Base-by-base conservation (phyloP, 176 grass and related monocot species). In the Aegilops longissima region DNA sequence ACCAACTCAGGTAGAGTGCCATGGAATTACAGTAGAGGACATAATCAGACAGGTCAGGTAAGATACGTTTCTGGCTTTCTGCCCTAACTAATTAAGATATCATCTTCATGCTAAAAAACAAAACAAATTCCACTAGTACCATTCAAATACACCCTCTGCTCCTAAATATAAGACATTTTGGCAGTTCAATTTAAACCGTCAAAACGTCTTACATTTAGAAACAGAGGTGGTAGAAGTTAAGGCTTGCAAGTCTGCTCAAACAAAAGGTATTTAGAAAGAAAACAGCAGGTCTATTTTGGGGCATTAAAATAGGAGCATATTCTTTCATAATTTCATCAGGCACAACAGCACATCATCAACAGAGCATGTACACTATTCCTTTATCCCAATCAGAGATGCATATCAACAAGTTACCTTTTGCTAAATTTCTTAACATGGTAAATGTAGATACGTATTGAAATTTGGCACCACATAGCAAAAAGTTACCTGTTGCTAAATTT, bases 401-500 rank as follows among this genome's bases (percentile, higher is more conserved):
- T 52, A 52, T 5, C 14, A 52, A 52, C 49, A 17, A 52, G 49
- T 52, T 52, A 52, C 49, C 5, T 52, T 14, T 5, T 52, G 49
- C 49, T 52, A 52, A 52, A 52, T 52, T 52, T 52, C 49, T 52
- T 16, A 52, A 52, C 49, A 52, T 33, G 25, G 25, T 74, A 58
- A 70, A 64, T 42, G 18, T 39, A 14, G 24, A 78, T 42, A 76
- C 13, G 12, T 65, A 81, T 47, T 25, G 27, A 85, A 75, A 75
- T 36, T 70, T 67, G 35, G 31, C 20, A 86, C 3, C 25, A 49
- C 42, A 87, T 14, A 78, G 33, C 4, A 80, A 92, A 61, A 81
- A 39, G 23, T 80, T 87, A 96, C 97, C 97, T 99, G 87, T 94
- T 94, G 89, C 94, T 99, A 70, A 99, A 99, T 82, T 99, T 99